Percentiles rank a stretch among this genome's conserved stretches.
These are phyloP conservation scores for Pharus latifolius DNA, from an alignment of 176 grass and related monocot species.

Conservation along the genomic window DNA sequence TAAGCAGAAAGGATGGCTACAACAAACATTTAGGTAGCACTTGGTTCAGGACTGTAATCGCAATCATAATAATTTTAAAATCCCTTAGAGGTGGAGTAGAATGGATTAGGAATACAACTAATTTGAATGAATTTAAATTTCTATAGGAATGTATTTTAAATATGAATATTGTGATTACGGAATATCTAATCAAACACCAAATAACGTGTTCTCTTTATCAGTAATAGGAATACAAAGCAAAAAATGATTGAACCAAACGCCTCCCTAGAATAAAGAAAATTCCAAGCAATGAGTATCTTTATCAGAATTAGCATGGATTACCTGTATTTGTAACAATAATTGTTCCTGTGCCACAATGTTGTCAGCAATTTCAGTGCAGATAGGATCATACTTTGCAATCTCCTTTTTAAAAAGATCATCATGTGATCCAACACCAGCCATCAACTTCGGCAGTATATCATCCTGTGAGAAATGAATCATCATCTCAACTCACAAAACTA, in stretches of 20 bases:
- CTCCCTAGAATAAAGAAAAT: slow-evolving; percentile 12
- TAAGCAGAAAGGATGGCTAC: slow-evolving; percentile 2
- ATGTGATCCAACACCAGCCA: slow-evolving; percentile 81
- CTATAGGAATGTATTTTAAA: too few species aligned
- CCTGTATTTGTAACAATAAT: slow-evolving; percentile 94
- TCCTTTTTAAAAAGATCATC: slow-evolving; percentile 98
- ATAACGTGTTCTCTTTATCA: too few species aligned
- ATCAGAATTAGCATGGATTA: slow-evolving; percentile 14
- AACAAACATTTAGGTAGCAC: too few species aligned
- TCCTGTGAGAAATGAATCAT: slow-evolving; percentile 52
- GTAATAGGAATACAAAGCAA: too few species aligned
- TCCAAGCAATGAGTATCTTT: background rate
- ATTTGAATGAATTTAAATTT: too few species aligned
- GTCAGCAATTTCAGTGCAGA: slow-evolving; percentile 89
- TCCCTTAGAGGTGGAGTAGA: too few species aligned
- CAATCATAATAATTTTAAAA: too few species aligned
- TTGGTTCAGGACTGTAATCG: too few species aligned
- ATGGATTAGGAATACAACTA: too few species aligned
- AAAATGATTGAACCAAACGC: too few species aligned
- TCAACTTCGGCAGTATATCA: slow-evolving; percentile 93
- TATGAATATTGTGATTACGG: too few species aligned
- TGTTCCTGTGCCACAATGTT: slow-evolving; percentile 93
- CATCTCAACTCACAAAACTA: slow-evolving; percentile 3
- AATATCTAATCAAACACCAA: too few species aligned
- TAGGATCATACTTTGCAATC: slow-evolving; percentile 72